Evolutionary conservation across 345 rosid genomes (phyloP).

Genomic region (Excoecaria agallocha): DNA sequence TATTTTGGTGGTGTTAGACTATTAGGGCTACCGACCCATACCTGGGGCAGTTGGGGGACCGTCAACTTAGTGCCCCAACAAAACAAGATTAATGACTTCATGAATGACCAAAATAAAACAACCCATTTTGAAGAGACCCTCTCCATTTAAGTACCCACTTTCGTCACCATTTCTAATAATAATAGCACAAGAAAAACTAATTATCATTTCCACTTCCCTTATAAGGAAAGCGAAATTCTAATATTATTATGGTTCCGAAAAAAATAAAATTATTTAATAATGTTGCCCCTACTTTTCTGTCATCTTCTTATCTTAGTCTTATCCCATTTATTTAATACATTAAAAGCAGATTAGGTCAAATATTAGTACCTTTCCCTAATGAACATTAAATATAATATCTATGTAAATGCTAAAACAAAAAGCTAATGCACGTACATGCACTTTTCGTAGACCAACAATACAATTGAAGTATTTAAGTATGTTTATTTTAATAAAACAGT

Average conservation of each 20-base stretch:
- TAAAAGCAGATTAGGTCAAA: not conserved
- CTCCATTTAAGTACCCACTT: slow-evolving; percentile 16
- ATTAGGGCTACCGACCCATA: slow-evolving; percentile 12
- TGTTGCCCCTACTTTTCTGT: not conserved
- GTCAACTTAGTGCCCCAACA: no score
- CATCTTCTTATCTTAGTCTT: not conserved
- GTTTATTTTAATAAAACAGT: slow-evolving; percentile 6
- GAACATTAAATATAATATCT: not conserved
- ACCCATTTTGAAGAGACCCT: slow-evolving; percentile 22
- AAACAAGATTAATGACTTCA: slow-evolving; percentile 39
- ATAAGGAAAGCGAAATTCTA: slow-evolving; percentile 32
- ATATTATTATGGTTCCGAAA: not conserved
- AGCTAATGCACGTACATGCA: slow-evolving; percentile 7
- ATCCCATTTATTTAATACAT: not conserved
- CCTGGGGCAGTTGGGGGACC: slow-evolving; percentile 10
- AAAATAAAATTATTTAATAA: no score
- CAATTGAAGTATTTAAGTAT: not conserved
- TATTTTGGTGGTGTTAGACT: not conserved
- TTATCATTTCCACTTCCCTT: slow-evolving; percentile 24
- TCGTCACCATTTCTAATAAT: slow-evolving; percentile 10
- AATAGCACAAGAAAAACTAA: not conserved
- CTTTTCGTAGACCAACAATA: not conserved
- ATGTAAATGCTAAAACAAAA: slow-evolving; percentile 3
- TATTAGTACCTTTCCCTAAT: not conserved
- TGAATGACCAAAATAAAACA: slow-evolving; percentile 29